Evolutionary conservation across 2,329 filamentous ascomycete genomes (phyloP).

Genomic region (Ploettnerulaceae sp.): DNA sequence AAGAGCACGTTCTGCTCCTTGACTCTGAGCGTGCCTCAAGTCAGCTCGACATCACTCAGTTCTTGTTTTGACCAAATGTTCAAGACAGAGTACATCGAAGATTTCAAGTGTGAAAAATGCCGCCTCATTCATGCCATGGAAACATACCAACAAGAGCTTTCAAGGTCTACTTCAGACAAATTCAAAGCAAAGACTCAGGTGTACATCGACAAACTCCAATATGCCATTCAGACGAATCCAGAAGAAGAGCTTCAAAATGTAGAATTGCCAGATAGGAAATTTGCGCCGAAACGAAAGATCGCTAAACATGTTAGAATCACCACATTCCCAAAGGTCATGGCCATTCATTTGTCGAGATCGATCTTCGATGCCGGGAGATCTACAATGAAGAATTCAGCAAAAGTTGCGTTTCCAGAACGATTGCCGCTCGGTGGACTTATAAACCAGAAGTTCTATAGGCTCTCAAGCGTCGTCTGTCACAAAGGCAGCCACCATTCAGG

Average conservation of each 20-base stretch:
- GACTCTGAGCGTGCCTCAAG: constrained; percentile 85
- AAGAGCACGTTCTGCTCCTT: constrained; percentile 85
- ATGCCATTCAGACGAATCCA: constrained; percentile 73
- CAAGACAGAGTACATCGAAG: constrained; percentile 93
- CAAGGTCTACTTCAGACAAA: constrained; percentile 46
- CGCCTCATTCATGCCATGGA: constrained; percentile 75
- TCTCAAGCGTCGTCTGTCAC: constrained; percentile 85
- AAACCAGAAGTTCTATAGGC: constrained; percentile 72
- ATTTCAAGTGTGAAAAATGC: constrained; percentile 93
- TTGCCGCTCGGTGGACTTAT: constrained; percentile 76
- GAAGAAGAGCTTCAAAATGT: constrained; percentile 71
- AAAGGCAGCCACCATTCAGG: constrained; percentile 94
- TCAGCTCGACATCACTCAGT: constrained; percentile 73
- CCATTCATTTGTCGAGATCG: constrained; percentile 87
- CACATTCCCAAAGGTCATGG: constrained; percentile 81
- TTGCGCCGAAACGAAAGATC: constrained; percentile 78
- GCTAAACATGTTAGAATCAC: constrained; percentile 84
- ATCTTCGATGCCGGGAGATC: constrained; percentile 75
- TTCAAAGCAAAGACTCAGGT: constrained; percentile 48
- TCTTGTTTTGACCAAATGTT: constrained; percentile 90
- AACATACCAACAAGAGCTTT: constrained; percentile 53
- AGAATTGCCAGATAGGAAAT: constrained; percentile 65
- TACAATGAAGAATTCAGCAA: constrained; percentile 90
- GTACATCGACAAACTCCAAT: constrained; percentile 61
- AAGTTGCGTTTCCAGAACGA: constrained; percentile 87